Evolutionary conservation across 1,284 basidiomycete species (phyloP).

Genomic region (Ceratorhiza oryzae-sativae): DNA sequence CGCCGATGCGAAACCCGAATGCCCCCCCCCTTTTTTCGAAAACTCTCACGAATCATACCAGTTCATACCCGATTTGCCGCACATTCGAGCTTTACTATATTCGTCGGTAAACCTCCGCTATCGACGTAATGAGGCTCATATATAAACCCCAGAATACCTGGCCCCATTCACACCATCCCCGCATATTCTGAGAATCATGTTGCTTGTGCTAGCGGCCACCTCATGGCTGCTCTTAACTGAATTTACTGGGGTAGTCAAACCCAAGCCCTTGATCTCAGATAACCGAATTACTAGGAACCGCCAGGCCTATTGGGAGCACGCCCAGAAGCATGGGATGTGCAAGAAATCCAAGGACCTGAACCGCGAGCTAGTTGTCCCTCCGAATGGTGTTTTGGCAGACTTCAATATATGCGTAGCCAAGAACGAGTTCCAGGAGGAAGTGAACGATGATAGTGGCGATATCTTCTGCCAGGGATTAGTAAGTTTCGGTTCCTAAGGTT

Average conservation of each 20-base stretch:
- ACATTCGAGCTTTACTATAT: no score
- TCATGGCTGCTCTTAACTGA: background rate
- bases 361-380: background rate
- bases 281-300: background rate
- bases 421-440: background rate
- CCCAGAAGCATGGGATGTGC: slow-evolving; percentile 3
- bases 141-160: background rate
- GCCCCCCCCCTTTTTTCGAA: background rate
- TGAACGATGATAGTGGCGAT: background rate
- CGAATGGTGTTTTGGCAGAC: background rate
- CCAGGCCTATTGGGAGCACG: background rate
- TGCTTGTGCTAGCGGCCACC: background rate
- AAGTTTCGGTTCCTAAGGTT: background rate
- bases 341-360: background rate
- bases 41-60: background rate
- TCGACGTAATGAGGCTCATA: background rate
- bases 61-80: background rate
- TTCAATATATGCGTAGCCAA: background rate
- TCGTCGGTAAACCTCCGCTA: no score
- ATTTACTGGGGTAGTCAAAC: background rate
- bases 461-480: background rate
- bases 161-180: background rate
- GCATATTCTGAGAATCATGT: background rate
- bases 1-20: background rate
- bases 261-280: background rate